A percentile compares a stretch with the other conserved stretches of the same genome.
phyloP scores from a whole-genome alignment of 176 grass and related monocot species.

The Oryza nivara region DNA sequence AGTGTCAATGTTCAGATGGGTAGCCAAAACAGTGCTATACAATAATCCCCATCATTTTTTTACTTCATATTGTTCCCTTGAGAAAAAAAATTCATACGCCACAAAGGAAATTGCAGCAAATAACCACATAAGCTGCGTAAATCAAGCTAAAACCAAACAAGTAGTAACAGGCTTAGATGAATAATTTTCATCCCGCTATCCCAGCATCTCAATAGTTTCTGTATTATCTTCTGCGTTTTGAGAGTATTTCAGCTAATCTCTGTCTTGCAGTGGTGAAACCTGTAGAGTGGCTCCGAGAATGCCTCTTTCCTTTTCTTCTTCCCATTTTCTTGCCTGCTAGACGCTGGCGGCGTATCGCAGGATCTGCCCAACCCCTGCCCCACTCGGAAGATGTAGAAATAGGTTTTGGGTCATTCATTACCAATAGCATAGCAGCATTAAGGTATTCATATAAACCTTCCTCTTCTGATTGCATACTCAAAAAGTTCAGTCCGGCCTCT shows the following conservation, averaged over 20 bases:
- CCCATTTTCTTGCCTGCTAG: slow-evolving; percentile 46
- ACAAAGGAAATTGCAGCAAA: too few relatives aligned
- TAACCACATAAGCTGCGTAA: too few relatives aligned
- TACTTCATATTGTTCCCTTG: neutral
- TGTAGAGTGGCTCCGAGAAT: slow-evolving; percentile 34
- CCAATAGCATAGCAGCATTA: slow-evolving; percentile 66
- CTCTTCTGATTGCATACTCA: slow-evolving; percentile 47
- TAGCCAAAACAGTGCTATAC: neutral
- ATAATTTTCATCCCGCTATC: neutral
- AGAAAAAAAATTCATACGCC: neutral
- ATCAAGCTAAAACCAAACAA: neutral
- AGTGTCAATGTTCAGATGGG: neutral
- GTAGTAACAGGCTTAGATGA: neutral
- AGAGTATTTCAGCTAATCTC: slow-evolving; percentile 45
- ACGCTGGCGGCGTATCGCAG: slow-evolving; percentile 73
- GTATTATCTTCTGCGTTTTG: slow-evolving; percentile 36
- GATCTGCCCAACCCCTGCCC: slow-evolving; percentile 93
- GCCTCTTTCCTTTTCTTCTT: slow-evolving; percentile 49
- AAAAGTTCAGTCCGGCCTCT: slow-evolving; percentile 48
- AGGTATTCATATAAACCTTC: slow-evolving; percentile 52
- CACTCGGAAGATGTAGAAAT: slow-evolving; percentile 61
- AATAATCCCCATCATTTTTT: neutral
- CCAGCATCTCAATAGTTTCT: neutral
- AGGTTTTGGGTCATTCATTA: slow-evolving; percentile 32
- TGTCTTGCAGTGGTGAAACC: slow-evolving; percentile 53